phyloP scores from a whole-genome alignment of 2,329 filamentous ascomycete genomes.

The Fusarium paranaense region DNA sequence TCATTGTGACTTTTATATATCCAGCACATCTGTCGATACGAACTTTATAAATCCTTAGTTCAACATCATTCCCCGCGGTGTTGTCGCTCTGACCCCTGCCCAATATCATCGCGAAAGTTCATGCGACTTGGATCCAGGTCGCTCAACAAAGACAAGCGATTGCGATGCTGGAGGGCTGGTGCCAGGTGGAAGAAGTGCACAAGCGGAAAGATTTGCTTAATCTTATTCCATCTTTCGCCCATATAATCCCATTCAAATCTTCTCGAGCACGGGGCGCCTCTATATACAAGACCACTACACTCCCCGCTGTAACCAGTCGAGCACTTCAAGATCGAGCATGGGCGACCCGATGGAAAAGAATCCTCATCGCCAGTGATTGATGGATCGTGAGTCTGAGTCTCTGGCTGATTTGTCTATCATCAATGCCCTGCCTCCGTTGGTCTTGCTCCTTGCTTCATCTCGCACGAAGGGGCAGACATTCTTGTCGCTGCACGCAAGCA shows the following conservation, averaged over 20 bases:
- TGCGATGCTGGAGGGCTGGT: background rate
- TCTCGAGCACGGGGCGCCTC: too few species aligned
- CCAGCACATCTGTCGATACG: background rate
- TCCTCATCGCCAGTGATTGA: background rate
- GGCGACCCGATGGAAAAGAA: background rate
- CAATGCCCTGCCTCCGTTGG: background rate
- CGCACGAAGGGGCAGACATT: background rate
- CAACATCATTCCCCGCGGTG: background rate
- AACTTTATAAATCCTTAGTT: background rate
- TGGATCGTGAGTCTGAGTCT: background rate
- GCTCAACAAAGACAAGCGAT: background rate
- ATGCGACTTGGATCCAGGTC: background rate
- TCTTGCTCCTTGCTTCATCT: background rate
- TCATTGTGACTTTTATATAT: background rate
- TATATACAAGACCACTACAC: too few species aligned
- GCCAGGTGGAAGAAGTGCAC: background rate
- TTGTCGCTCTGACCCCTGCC: background rate
- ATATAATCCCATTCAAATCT: background rate
- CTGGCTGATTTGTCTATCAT: background rate
- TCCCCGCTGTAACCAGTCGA: background rate
- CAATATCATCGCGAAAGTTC: background rate
- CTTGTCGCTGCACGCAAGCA: background rate
- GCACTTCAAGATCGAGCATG: background rate
- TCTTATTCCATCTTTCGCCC: background rate
- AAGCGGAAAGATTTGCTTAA: background rate